phyloP scores from a whole-genome alignment of 2,329 filamentous ascomycete genomes.

The Xylariaceae sp. region DNA sequence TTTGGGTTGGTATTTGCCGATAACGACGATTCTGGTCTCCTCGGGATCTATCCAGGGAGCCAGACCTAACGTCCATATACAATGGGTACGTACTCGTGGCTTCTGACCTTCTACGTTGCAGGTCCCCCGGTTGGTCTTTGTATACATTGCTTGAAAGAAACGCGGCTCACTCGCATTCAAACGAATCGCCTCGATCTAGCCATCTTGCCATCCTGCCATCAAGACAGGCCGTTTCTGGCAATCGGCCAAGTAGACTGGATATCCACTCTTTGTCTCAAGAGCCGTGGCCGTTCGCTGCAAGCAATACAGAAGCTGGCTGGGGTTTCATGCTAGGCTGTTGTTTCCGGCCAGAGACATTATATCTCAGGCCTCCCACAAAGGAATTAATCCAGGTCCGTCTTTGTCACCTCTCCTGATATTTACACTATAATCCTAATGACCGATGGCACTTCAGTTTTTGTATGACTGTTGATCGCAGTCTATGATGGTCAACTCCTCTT shows the following conservation, averaged over 20 bases:
- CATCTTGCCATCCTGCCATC: not conserved
- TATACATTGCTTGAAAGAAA: not conserved
- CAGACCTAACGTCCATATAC: not conserved
- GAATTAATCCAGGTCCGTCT: not conserved
- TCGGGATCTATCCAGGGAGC: too few species aligned
- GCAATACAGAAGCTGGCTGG: not conserved
- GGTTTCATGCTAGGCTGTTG: not conserved
- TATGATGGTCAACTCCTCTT: not conserved
- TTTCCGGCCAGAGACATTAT: slow-evolving; percentile 9
- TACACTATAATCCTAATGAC: slow-evolving; percentile 7
- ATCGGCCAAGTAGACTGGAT: not conserved
- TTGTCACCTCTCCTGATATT: slow-evolving; percentile 10
- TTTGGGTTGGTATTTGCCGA: too few species aligned
- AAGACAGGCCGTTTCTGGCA: slow-evolving; percentile 5
- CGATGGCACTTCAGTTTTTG: not conserved
- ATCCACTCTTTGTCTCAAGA: slow-evolving; percentile 7
- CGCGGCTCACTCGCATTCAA: slow-evolving; percentile 5
- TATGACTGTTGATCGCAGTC: not conserved
- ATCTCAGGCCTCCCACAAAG: slow-evolving; percentile 9
- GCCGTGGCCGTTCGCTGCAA: slow-evolving; percentile 1
- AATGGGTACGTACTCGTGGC: not conserved
- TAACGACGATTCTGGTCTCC: too few species aligned
- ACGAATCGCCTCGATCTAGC: not conserved
- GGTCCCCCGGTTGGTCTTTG: not conserved
- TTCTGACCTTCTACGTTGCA: not conserved